Evolutionary conservation across 1,284 basidiomycete genomes (phyloP).

Genomic region (Rhodotorula glutinis): DNA sequence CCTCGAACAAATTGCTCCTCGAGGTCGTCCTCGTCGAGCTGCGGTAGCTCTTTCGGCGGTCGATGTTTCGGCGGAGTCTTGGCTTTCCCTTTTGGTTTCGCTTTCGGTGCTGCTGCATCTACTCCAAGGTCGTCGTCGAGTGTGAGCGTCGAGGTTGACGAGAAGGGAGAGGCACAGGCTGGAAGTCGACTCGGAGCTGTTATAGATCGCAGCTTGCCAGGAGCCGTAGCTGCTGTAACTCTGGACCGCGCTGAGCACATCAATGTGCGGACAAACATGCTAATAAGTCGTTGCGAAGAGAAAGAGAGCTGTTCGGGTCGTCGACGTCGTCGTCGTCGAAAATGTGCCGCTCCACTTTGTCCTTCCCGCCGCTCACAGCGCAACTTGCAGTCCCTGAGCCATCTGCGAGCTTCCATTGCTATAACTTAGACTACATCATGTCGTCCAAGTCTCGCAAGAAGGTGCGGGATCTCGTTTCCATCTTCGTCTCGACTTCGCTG

Average conservation of each 20-base stretch:
- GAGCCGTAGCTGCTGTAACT: too few species aligned
- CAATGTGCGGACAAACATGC: not conserved
- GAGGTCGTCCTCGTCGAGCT: constrained; percentile 33
- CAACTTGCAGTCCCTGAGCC: too few species aligned
- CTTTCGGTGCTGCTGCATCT: not conserved
- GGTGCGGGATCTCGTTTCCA: not conserved
- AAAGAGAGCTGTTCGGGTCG: too few species aligned
- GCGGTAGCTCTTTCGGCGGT: constrained; percentile 10
- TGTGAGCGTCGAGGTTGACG: not conserved
- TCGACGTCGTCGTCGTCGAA: too few species aligned
- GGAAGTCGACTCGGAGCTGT: not conserved
- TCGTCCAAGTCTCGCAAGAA: constrained; percentile 36
- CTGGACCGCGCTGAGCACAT: too few species aligned
- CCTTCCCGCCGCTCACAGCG: too few species aligned
- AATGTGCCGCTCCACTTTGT: too few species aligned
- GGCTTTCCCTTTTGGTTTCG: constrained; percentile 10
- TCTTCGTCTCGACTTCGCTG: not conserved
- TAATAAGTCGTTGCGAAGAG: too few species aligned
- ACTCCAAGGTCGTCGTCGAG: not conserved
- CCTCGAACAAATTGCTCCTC: constrained; percentile 33
- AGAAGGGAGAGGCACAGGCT: too few species aligned
- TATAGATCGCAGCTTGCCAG: not conserved
- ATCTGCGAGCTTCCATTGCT: too few species aligned
- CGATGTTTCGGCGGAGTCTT: constrained; percentile 20
- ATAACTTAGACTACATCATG: constrained; percentile 3